Percentiles rank a stretch among this genome's conserved stretches.
These are phyloP conservation scores for Copromyces sp. DNA, from an alignment of 495 filamentous ascomycete species.

Conservation along the genomic window DNA sequence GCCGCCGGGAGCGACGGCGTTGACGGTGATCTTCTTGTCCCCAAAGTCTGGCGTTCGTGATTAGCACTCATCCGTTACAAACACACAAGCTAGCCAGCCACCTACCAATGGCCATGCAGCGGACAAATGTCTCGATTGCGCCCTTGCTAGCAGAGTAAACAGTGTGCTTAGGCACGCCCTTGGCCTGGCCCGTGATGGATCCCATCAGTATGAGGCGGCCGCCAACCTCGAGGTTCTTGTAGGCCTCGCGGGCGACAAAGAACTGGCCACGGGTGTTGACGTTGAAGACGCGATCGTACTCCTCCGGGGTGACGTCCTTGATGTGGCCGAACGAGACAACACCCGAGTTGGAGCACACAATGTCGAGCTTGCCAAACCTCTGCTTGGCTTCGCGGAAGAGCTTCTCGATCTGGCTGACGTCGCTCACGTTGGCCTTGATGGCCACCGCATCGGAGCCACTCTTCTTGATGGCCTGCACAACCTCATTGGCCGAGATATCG, in stretches of 20 bases:
- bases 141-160: slow-evolving; percentile 39
- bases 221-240: slow-evolving; percentile 49
- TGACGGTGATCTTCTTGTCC: slow-evolving; percentile 48
- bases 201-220: slow-evolving; percentile 55
- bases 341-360: slow-evolving; percentile 61
- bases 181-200: slow-evolving; percentile 54
- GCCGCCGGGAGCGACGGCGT: slow-evolving; percentile 55
- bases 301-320: slow-evolving; percentile 62
- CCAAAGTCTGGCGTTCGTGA: slow-evolving; percentile 22
- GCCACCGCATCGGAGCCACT: slow-evolving; percentile 49
- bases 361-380: slow-evolving; percentile 56
- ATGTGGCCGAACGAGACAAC: slow-evolving; percentile 54
- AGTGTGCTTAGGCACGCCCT: slow-evolving; percentile 52
- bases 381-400: slow-evolving; percentile 45
- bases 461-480: slow-evolving; percentile 50
- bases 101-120: slow-evolving; percentile 25
- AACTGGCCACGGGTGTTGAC: slow-evolving; percentile 74
- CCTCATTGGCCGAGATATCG: slow-evolving; percentile 48
- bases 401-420: slow-evolving; percentile 50
- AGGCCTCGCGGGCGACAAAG: slow-evolving; percentile 65
- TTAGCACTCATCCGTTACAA: background rate
- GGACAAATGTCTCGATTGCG: slow-evolving; percentile 28
- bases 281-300: slow-evolving; percentile 70
- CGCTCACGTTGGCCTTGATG: slow-evolving; percentile 65
- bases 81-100: background rate